Evolutionary conservation across 2,329 filamentous ascomycete genomes (phyloP), one percentile per base, ranked within the genome.

Genomic region (Ophiostoma perfectum): DNA sequence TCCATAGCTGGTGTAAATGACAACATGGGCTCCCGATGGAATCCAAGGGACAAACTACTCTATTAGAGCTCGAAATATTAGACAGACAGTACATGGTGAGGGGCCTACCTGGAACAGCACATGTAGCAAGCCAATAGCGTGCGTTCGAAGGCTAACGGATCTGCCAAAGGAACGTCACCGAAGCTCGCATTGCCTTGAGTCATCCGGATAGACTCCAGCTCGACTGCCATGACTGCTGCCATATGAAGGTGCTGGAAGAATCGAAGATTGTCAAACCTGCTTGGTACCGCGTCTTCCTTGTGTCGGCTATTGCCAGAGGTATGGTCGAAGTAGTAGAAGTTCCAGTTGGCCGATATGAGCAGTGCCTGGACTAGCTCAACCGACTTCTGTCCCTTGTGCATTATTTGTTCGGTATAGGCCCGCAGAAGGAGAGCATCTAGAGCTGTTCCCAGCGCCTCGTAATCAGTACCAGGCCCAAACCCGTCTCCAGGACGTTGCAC

Each of bases 331-430:
- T 44, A 47, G 69, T 68, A 65, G 39, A 64, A 69, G 62, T 60
- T 67, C 70, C 70, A 71, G 66, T 67, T 68, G n/a, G 70, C 36
- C 58, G 52, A 58, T 58, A 71, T 66, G 14, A 71, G 63, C 44
- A 70, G 66, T 18, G 70, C 69, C 66, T 71, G 70, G n/a, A 71
- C 64, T 38, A 71, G 66, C 64, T 71, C 70, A 3, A 71, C 12
- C 42, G 70, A 69, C 52, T 58, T 58, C 7, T 36, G 52, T 9
- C 64, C 66, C 27, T 69, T 47, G 47, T 66, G 55, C 27, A 69
- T 55, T 41, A 71, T 68, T 5, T 66, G 69, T n/a, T 71, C 66
- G 8, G 69, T 66, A 16, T 70, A 69, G 0, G 66, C 64, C 4
- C 66, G 67, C 11, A 70, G 49, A 12, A 71, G 49, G 6, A 68